These are phyloP conservation scores for Fusarium armeniacum DNA, from an alignment of 2,329 filamentous ascomycete genomes.

Conservation along the genomic window DNA sequence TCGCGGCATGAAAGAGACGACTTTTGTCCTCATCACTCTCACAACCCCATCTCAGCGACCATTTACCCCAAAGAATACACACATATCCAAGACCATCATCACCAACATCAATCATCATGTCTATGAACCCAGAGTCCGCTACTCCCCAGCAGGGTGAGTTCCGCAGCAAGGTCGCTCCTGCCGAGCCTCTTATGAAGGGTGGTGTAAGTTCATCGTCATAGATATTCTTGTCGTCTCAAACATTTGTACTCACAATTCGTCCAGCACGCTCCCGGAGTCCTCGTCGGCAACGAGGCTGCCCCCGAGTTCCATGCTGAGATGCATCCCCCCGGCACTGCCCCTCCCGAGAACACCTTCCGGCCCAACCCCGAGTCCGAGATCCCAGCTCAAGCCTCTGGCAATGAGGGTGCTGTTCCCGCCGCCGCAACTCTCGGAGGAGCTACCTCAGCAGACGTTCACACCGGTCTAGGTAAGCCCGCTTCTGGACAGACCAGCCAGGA, in stretches of 20 bases:
- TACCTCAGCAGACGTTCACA: conserved; percentile 61
- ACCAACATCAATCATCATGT: conserved; percentile 54
- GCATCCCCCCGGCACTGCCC: conserved; percentile 74
- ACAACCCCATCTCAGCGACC: neutral
- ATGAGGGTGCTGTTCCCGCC: conserved; percentile 50
- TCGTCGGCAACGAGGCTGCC: conserved; percentile 69
- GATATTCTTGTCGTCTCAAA: neutral
- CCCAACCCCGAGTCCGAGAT: conserved; percentile 56
- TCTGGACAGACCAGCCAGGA: conserved; percentile 61
- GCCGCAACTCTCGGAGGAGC: conserved; percentile 59
- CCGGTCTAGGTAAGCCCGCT: conserved; percentile 60
- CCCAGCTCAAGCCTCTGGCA: conserved; percentile 54
- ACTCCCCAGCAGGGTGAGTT: conserved; percentile 68
- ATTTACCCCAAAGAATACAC: conserved; percentile 12
- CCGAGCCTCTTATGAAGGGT: conserved; percentile 66
- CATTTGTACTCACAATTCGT: conserved; percentile 24
- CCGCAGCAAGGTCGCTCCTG: conserved; percentile 62
- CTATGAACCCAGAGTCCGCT: conserved; percentile 67
- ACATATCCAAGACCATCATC: neutral
- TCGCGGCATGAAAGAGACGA: neutral
- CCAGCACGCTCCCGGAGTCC: conserved; percentile 74
- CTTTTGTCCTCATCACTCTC: conserved; percentile 6
- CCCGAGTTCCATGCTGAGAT: conserved; percentile 76
- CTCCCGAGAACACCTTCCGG: conserved; percentile 58
- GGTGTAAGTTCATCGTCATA: conserved; percentile 61